Conservation (phyloP, 1,139 yeast genomes). For the Kazachstania sp. region DNA sequence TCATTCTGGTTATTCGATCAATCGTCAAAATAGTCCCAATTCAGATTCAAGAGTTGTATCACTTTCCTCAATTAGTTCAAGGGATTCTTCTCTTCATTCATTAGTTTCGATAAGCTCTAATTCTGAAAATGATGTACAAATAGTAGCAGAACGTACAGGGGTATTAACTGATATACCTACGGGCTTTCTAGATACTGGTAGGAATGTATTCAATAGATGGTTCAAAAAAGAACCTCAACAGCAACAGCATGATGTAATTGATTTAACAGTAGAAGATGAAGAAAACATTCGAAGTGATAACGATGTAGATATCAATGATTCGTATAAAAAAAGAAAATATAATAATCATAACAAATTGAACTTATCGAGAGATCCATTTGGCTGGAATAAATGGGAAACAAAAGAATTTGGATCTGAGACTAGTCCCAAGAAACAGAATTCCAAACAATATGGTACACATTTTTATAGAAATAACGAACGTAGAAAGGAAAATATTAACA, state of each 20-base stretch:
- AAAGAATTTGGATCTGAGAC: conserved; percentile 8
- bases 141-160: background rate
- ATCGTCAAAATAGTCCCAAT: background rate
- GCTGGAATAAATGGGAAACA: conserved; percentile 23
- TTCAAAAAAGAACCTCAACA: background rate
- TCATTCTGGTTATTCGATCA: background rate
- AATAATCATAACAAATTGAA: background rate
- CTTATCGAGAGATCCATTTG: conserved; percentile 25
- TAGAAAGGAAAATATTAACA: conserved; percentile 5
- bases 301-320: background rate
- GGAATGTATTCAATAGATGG: background rate
- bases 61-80: background rate
- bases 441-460: conserved; percentile 24
- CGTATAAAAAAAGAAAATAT: background rate
- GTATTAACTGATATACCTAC: background rate
- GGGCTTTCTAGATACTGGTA: conserved; percentile 1
- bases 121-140: background rate
- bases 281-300: background rate
- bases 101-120: background rate
- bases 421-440: background rate
- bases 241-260: background rate
- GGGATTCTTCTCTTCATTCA: background rate
- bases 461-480: conserved; percentile 18
- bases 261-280: background rate
- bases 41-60: conserved; percentile 1